Percentiles rank a stretch among this genome's conserved stretches.
Evolutionary conservation across 2,329 filamentous ascomycete genomes (phyloP).

Genomic region (Gaeumannomyces tritici): DNA sequence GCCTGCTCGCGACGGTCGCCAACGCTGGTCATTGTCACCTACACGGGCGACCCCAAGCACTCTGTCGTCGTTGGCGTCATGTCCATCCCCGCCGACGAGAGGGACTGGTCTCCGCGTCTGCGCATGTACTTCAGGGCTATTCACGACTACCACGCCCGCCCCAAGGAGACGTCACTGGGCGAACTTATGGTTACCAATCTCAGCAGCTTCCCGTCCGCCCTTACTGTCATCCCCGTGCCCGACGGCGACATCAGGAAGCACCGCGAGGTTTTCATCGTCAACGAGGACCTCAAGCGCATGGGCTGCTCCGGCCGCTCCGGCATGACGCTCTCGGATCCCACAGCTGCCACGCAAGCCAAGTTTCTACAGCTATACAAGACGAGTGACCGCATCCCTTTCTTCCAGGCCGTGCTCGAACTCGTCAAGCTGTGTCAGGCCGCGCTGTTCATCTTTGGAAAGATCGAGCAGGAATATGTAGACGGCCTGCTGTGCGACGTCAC

Average conservation of each 20-base stretch:
- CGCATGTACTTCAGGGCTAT: constrained; percentile 80
- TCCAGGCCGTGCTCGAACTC: constrained; percentile 73
- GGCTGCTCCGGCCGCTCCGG: constrained; percentile 87
- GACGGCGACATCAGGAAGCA: constrained; percentile 77
- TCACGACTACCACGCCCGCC: constrained; percentile 73
- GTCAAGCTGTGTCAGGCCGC: constrained; percentile 88
- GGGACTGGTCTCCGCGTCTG: constrained; percentile 68
- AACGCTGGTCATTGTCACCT: constrained; percentile 85
- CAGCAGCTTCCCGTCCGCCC: constrained; percentile 79
- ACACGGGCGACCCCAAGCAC: constrained; percentile 78
- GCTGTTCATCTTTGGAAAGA: constrained; percentile 75
- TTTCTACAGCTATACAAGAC: constrained; percentile 86
- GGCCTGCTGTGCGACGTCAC: constrained; percentile 89
- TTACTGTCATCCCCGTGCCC: constrained; percentile 86
- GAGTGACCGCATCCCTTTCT: constrained; percentile 70
- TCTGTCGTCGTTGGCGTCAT: constrained; percentile 71
- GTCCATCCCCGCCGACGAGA: constrained; percentile 71
- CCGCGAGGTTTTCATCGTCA: constrained; percentile 79
- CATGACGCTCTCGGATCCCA: constrained; percentile 69
- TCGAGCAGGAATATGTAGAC: constrained; percentile 83
- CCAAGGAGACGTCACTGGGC: constrained; percentile 72
- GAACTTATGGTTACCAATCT: constrained; percentile 91
- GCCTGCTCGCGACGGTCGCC: constrained; percentile 84
- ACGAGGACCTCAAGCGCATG: constrained; percentile 85
- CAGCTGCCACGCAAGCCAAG: constrained; percentile 75